Conservation (phyloP, 257 asterid genomes). For the Nyctanthes arbortristis region DNA sequence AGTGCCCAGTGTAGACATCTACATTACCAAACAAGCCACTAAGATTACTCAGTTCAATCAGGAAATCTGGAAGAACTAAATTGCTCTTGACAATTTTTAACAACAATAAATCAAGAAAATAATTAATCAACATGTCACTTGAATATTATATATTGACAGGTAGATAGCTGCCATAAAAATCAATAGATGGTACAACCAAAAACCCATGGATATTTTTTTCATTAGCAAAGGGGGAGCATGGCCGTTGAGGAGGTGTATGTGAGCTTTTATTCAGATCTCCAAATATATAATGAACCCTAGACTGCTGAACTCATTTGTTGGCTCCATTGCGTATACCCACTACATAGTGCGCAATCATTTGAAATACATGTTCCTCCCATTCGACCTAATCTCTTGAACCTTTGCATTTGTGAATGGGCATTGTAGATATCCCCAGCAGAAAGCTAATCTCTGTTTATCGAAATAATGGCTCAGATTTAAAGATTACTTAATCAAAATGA, state of each 20-base stretch:
- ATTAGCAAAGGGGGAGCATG: not conserved
- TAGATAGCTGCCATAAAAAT: not conserved
- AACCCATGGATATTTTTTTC: not conserved
- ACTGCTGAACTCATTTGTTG: not conserved
- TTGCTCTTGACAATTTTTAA: slow-evolving; percentile 7
- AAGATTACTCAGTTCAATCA: not conserved
- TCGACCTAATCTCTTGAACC: not conserved
- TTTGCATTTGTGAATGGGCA: not conserved
- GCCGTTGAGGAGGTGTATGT: not conserved
- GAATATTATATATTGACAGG: no score
- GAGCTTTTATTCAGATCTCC: not conserved
- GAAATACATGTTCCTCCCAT: not conserved
- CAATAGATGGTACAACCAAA: not conserved
- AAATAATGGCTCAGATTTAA: not conserved
- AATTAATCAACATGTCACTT: not conserved
- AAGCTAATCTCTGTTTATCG: not conserved
- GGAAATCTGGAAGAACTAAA: slow-evolving; percentile 11
- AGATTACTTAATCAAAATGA: not conserved
- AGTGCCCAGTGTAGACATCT: not conserved
- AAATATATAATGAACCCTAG: not conserved
- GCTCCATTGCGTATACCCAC: not conserved
- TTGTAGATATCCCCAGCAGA: not conserved
- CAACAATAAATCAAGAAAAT: slow-evolving; percentile 2
- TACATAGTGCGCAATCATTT: not conserved
- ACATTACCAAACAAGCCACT: not conserved